A percentile compares a stretch with the other conserved stretches of the same genome.
These are phyloP conservation scores for Apiotrichum laibachii DNA, from an alignment of 1,284 basidiomycete genomes.

Conservation along the genomic window DNA sequence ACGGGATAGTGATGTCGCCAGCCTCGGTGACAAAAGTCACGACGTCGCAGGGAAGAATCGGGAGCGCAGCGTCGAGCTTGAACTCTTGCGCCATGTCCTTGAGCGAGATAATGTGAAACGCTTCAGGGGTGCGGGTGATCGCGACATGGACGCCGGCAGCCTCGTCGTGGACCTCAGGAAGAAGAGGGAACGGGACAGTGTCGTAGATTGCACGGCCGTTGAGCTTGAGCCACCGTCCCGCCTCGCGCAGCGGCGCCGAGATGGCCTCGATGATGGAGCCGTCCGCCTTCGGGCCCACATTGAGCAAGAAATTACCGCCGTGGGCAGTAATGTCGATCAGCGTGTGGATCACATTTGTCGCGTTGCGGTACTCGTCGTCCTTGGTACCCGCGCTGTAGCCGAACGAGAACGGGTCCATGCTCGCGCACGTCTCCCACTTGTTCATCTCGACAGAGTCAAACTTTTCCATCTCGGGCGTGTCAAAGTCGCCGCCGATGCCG, in stretches of 20 bases:
- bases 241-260: constrained; percentile 55
- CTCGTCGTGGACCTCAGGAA: constrained; percentile 31
- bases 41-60: constrained; percentile 54
- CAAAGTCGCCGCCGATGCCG: constrained; percentile 53
- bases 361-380: constrained; percentile 56
- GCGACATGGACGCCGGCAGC: constrained; percentile 50
- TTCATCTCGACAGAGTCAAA: constrained; percentile 57
- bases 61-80: constrained; percentile 51
- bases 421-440: constrained; percentile 58
- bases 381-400: constrained; percentile 52
- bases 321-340: constrained; percentile 57
- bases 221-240: constrained; percentile 57
- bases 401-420: constrained; percentile 27
- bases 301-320: constrained; percentile 53
- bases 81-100: constrained; percentile 44
- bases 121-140: constrained; percentile 56
- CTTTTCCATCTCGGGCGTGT: constrained; percentile 60
- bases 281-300: constrained; percentile 59
- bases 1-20: constrained; percentile 15
- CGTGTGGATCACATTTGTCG: constrained; percentile 56
- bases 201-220: constrained; percentile 58
- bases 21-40: constrained; percentile 49
- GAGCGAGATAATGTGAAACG: constrained; percentile 59
- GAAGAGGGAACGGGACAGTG: constrained; percentile 39
- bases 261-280: constrained; percentile 57